Evolutionary conservation across 768 basidiomycete species (phyloP), one percentile per base, ranked within the genome.

Genomic region (Harrya chromipes): DNA sequence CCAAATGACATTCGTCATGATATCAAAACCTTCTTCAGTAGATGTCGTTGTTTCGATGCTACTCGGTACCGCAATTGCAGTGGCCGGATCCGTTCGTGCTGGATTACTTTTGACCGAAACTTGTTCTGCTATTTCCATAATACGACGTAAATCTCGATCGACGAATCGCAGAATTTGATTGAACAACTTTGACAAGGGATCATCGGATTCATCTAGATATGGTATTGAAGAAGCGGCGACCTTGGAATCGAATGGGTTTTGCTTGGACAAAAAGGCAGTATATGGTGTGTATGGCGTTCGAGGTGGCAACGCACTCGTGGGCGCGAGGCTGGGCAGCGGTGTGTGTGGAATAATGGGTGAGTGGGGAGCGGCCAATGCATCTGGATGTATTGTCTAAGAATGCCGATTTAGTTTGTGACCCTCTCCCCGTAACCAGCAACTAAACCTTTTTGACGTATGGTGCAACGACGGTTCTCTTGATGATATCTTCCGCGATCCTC

Each of bases 1-100:
- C 89, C 93, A 95, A 5, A 98, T 74, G 9, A 95, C 88, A 58
- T 90, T 87, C 0, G 86, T 82, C 74, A 97, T 80, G 45, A 98
- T 84, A 53, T 91, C 81, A 64, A 94, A 97, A 0, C 82, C 80
- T 20, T 74, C 63, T 0, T 36, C 43, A 38, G 50, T 45, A 8
- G 47, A 54, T 10, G 42, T 36, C 44, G 43, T 31, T 2, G 47
- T 35, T 35, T 55, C 55, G 11, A 44, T 38, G 19, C 33, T 43
- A 40, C 21, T 48, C 17, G 34, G 24, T 26, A 38, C 50, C 11
- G 19, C 49, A 17, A 35, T 6, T 37, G 41, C 39, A 5, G 58
- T 37, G 6, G 36, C 40, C 21, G 34, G 23, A 43, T 60, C 58
- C 26, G 40, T 49, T 31, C 47, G 54, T 48, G 65, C 58, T 38